Evolutionary conservation across 2,329 filamentous ascomycete genomes (phyloP), one percentile per base, ranked within the genome.

Genomic region (Metarhizium sp.): DNA sequence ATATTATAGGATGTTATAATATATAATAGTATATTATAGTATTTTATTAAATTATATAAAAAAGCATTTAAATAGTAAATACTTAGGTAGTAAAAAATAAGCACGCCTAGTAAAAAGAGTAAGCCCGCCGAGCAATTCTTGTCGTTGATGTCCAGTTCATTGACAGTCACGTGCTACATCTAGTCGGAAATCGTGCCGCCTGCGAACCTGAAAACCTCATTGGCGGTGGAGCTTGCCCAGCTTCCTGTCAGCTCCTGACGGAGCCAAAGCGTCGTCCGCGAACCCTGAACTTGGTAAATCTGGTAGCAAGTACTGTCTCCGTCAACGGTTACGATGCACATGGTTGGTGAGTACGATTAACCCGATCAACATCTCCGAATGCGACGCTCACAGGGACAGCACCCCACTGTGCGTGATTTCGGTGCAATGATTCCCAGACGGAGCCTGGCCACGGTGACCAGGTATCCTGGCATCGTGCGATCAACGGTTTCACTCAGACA

Each of bases 361-460:
- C 18, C 16, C 13, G n/a, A 4, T 16, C 18, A 16, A 13, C 13
- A 29, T 40, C 38, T 11, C 20, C 10, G 20, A 48, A 18, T 16
- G 6, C 40, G n/a, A 45, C 6, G 20, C 42, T 45, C 42, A 10
- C 45, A n/a, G 10, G 25, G 20, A 30, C 20, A 16, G n/a, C 7
- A 10, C 14, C 6, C 25, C 25, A 11, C 20, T n/a, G 10, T 30
- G 4, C 14, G 6, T 16, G 10, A 16, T 14, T 6, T 11, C 45
- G 45, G 25, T 20, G 13, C 55, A 57, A 69, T 69, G 66, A 67
- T 69, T 54, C 56, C 60, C 25, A 58, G 59, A 59, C 62, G 65
- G 60, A 59, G 62, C 40, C 58, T 64, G 55, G 62, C 58, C 18
- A 56, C 59, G 32, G 55, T 61, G 42, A 62, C 62, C 55, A 60